phyloP scores from a whole-genome alignment of 2,329 filamentous ascomycete species.

The Lachnellula cervina region DNA sequence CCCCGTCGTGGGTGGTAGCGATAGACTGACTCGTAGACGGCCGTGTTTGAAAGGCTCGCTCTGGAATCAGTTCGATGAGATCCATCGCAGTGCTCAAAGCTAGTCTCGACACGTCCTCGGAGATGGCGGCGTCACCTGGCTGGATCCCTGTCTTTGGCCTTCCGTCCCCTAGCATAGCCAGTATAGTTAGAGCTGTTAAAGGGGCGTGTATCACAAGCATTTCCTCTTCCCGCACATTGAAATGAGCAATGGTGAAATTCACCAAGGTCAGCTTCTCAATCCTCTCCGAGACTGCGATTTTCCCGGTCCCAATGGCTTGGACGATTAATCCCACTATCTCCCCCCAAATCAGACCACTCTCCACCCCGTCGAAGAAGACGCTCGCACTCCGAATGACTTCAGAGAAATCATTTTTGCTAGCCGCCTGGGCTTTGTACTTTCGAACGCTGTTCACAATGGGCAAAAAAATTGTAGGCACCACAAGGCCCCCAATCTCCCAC shows the following conservation, averaged over 20 bases:
- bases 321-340: constrained; percentile 68
- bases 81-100: constrained; percentile 48
- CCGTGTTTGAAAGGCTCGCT: constrained; percentile 51
- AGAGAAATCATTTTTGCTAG: constrained; percentile 65
- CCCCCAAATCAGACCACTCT: constrained; percentile 87
- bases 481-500: constrained; percentile 90
- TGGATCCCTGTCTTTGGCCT: constrained; percentile 35
- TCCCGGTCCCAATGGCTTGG: constrained; percentile 49
- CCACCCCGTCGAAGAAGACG: constrained; percentile 95
- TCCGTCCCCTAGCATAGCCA: constrained; percentile 52
- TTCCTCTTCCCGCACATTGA: constrained; percentile 93
- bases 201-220: constrained; percentile 88
- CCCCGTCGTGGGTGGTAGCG: constrained; percentile 23
- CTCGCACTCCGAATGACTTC: constrained; percentile 91
- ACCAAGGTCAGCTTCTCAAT: constrained; percentile 66
- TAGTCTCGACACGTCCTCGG: constrained; percentile 24
- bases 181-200: constrained; percentile 62
- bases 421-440: constrained; percentile 61
- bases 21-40: constrained; percentile 25
- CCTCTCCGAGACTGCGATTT: constrained; percentile 37
- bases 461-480: constrained; percentile 85
- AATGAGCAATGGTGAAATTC: constrained; percentile 76
- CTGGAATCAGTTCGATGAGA: constrained; percentile 60
- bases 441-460: constrained; percentile 78
- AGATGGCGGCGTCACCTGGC: constrained; percentile 17